phyloP scores from a whole-genome alignment of 2,329 filamentous ascomycete genomes.

The Myriosclerotinia scirpicola region DNA sequence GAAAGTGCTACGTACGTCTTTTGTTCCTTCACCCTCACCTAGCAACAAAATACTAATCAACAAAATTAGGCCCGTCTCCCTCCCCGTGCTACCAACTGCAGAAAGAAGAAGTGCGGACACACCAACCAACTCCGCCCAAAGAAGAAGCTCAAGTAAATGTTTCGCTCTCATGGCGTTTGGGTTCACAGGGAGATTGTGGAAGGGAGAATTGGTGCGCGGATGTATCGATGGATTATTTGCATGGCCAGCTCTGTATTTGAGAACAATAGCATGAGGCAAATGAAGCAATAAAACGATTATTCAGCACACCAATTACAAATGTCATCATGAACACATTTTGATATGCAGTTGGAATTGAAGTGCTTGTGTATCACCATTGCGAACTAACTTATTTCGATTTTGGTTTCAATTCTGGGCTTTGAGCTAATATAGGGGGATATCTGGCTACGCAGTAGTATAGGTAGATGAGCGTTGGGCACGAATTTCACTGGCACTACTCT shows the following conservation, averaged over 20 bases:
- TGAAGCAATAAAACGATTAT: conserved; percentile 29
- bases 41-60: conserved; percentile 31
- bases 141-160: conserved; percentile 98
- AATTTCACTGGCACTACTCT: neutral
- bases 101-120: conserved; percentile 99
- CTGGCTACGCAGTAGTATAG: neutral
- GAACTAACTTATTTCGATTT: neutral
- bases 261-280: conserved; percentile 23
- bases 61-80: conserved; percentile 71
- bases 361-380: neutral
- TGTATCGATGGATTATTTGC: conserved; percentile 32
- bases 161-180: conserved; percentile 44
- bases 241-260: conserved; percentile 28
- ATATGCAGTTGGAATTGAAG: neutral
- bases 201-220: conserved; percentile 16
- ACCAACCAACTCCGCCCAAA: conserved; percentile 99
- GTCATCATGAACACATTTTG: neutral
- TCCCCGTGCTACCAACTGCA: conserved; percentile 99
- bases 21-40: neutral
- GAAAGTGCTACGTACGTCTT: conserved; percentile 95
- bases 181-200: conserved; percentile 25
- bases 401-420: neutral
- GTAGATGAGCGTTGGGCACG: neutral
- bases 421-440: neutral
- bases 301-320: conserved; percentile 22